Conservation (phyloP, 129 eudicot genomes). For the Flaveria bidentis region DNA sequence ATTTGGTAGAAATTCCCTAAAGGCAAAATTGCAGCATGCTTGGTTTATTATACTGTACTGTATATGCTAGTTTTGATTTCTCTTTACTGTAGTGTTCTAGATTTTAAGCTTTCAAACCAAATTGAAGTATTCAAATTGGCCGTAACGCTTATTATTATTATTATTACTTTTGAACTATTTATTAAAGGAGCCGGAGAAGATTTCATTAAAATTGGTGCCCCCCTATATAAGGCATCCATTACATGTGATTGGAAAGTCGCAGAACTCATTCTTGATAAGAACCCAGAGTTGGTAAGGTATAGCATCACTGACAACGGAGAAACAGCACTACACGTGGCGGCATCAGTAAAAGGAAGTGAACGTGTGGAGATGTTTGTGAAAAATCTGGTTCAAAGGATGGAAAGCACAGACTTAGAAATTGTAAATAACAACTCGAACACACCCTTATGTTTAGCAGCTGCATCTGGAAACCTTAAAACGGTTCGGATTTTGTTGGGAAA, state of each 20-base stretch:
- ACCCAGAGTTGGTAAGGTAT: not conserved
- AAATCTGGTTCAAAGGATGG: not conserved
- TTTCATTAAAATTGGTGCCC: not conserved
- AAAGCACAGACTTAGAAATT: not conserved
- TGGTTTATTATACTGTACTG: too few species aligned
- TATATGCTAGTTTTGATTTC: too few species aligned
- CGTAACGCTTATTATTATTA: too few species aligned
- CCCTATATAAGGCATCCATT: not conserved
- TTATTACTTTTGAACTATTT: not conserved
- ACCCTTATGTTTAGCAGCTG: constrained; percentile 5
- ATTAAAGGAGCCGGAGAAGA: not conserved
- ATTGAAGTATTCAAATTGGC: too few species aligned
- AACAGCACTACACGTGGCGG: constrained; percentile 1
- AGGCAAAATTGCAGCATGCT: too few species aligned
- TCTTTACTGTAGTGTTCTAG: too few species aligned
- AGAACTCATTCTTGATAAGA: not conserved
- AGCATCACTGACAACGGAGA: not conserved
- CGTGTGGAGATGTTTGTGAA: not conserved
- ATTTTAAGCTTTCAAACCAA: too few species aligned
- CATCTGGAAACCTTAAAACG: not conserved
- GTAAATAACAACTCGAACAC: not conserved
- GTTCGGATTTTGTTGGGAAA: not conserved
- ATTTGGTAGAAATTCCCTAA: too few species aligned
- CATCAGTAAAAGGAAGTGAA: not conserved
- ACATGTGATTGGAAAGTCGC: not conserved